Base-by-base conservation (phyloP, 768 basidiomycete genomes). In the Mycena rebaudengoi region DNA sequence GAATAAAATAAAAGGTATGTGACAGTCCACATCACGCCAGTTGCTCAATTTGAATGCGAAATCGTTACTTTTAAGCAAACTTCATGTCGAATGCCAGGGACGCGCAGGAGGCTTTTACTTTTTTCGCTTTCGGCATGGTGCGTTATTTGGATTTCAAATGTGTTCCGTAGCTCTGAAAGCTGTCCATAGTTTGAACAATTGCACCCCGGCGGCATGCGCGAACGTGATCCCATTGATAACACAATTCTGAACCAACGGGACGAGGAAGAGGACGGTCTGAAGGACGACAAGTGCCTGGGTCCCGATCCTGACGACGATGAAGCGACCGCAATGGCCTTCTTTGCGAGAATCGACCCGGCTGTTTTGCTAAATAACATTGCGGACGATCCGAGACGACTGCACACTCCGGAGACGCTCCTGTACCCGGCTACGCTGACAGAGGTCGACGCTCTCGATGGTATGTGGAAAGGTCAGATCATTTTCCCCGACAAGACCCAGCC, bases 61-160 rank as follows among this genome's bases (percentile, higher is more conserved):
- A 1, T 18, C 5, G 40, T 5, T 20, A 23, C 29, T 30, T 32
- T 28, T 13, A 32, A 66, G 62, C 33, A 8, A 43, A 63, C 8
- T 50, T 60, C 28, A 54, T 55, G 40, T 48, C 66, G 37, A 56
- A 46, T 37, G 25, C 57, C 6, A 14, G 18, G 11, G 28, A 67
- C 20, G 62, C 50, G 5, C 39, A 6, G 21, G 66, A 63, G 14
- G 40, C 46, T 20, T 44, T 67, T 7, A 46, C 45, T 5, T n/a
- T 35, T 3, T 49, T 67, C 26, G 66, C 62, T 6, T 67, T 67
- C 20, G 66, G 66, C 23, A 67, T 67, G 66, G 65, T 67, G 29
- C 44, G 50, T 16, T 41, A 30, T 20, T 21, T 26, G 12, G 4
- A 18, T 23, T 10, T n/a, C 8, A 14, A 57, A n/a, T 50, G 8